Evolutionary conservation across 2,329 filamentous ascomycete genomes (phyloP).

Genomic region (Xylaria sp.): DNA sequence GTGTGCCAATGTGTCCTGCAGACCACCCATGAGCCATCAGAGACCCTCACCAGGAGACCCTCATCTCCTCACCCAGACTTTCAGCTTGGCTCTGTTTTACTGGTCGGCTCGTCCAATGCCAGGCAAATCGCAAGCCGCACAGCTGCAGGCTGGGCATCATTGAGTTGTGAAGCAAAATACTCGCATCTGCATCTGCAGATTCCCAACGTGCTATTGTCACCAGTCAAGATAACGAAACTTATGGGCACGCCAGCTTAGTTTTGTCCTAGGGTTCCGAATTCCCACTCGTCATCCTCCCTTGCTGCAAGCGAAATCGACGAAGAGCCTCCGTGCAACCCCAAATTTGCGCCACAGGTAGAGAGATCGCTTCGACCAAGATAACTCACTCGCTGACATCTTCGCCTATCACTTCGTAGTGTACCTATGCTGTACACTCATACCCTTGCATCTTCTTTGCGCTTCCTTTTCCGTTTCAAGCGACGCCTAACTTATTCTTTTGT

Average conservation of each 20-base stretch:
- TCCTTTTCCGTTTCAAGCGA: background rate
- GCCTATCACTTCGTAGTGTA: background rate
- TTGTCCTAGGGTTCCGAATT: conserved; percentile 25
- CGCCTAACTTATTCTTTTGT: background rate
- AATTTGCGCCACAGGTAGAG: conserved; percentile 16
- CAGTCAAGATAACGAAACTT: conserved; percentile 22
- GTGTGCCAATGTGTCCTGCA: conserved; percentile 54
- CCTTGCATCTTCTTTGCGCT: conserved; percentile 4
- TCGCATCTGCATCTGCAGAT: conserved; percentile 37
- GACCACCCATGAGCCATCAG: conserved; percentile 40
- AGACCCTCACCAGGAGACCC: conserved; percentile 9
- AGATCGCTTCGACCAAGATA: conserved; percentile 17
- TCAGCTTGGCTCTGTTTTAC: conserved; percentile 43
- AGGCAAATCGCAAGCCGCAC: conserved; percentile 4
- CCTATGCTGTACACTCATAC: conserved; percentile 1
- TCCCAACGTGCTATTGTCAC: conserved; percentile 28
- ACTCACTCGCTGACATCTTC: background rate
- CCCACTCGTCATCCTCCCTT: conserved; percentile 28
- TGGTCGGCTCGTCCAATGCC: conserved; percentile 40
- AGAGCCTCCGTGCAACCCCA: conserved; percentile 48
- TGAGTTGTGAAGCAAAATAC: conserved; percentile 28
- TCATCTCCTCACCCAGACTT: conserved; percentile 32
- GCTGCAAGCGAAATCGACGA: conserved; percentile 37
- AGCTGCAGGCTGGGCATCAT: background rate
- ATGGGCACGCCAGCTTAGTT: conserved; percentile 30